Percentiles rank a stretch among this genome's conserved stretches.
These are phyloP conservation scores for Bombardia bombarda DNA, from an alignment of 495 filamentous ascomycete genomes.

Conservation along the genomic window DNA sequence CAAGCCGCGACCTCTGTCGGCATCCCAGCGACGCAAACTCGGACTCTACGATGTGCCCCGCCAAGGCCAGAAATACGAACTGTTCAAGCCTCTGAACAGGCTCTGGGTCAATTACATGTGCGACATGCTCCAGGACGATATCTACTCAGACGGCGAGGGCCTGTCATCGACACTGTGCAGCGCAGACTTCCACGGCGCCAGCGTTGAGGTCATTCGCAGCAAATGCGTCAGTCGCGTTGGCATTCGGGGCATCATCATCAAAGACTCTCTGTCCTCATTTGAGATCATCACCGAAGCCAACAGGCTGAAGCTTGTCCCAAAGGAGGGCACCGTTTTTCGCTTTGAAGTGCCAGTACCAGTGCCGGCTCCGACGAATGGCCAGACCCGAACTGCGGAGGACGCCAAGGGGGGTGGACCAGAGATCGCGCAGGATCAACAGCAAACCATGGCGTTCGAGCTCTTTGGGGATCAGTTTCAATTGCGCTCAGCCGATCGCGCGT, in stretches of 20 bases:
- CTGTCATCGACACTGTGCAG: conserved; percentile 60
- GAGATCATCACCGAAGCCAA: conserved; percentile 68
- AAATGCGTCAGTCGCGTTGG: conserved; percentile 76
- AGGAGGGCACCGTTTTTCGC: conserved; percentile 81
- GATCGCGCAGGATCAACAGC: conserved; percentile 11
- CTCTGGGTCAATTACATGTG: conserved; percentile 82
- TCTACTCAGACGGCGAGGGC: conserved; percentile 33
- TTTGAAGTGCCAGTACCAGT: conserved; percentile 56
- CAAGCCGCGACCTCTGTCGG: conserved; percentile 71
- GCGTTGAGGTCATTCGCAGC: conserved; percentile 75
- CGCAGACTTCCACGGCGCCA: conserved; percentile 86
- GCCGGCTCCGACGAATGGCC: conserved; percentile 6
- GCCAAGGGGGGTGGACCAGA: not conserved
- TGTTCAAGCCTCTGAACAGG: conserved; percentile 67
- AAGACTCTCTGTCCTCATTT: conserved; percentile 81
- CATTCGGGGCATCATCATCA: conserved; percentile 73
- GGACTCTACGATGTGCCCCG: conserved; percentile 67
- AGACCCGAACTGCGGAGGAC: not conserved
- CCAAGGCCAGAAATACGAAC: conserved; percentile 57
- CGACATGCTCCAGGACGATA: conserved; percentile 53
- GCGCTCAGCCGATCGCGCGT: conserved; percentile 73
- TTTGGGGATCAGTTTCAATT: conserved; percentile 82
- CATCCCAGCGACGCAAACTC: conserved; percentile 65
- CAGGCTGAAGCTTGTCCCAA: conserved; percentile 68
- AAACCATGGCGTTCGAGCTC: conserved; percentile 69